phyloP scores from a whole-genome alignment of 1,284 basidiomycete genomes.

The Irpex rosettiformis region DNA sequence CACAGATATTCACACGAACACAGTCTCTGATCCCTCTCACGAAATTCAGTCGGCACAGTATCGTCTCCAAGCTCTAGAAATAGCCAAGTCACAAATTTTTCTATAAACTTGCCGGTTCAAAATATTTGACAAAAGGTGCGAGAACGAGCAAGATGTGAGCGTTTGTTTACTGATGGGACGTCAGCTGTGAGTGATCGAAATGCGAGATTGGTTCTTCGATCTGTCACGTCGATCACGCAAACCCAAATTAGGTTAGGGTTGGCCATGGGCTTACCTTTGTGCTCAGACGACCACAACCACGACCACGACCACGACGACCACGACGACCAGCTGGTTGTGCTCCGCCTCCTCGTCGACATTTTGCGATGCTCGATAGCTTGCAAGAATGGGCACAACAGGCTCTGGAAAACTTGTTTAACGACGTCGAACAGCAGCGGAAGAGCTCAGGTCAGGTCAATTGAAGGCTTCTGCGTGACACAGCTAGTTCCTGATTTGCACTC shows the following conservation, averaged over 20 bases:
- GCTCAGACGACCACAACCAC: too few relatives aligned
- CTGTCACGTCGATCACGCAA: conserved; percentile 2
- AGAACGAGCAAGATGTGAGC: not conserved
- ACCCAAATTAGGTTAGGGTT: conserved; percentile 1
- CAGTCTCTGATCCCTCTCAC: not conserved
- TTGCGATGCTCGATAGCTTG: not conserved
- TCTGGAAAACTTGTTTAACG: not conserved
- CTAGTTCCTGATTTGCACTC: not conserved
- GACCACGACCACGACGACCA: not conserved
- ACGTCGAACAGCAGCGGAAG: not conserved
- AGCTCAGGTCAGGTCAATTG: not conserved
- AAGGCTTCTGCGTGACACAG: not conserved
- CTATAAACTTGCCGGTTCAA: not conserved
- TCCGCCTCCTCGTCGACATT: too few relatives aligned
- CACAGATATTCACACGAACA: not conserved
- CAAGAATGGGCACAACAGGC: not conserved
- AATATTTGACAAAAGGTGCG: not conserved
- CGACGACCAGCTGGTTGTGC: too few relatives aligned
- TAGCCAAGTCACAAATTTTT: too few relatives aligned
- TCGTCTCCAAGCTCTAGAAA: not conserved
- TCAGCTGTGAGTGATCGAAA: conserved; percentile 2
- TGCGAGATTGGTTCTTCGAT: not conserved
- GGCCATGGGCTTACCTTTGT: not conserved
- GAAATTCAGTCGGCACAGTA: not conserved
- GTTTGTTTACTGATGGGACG: not conserved